phyloP scores from a whole-genome alignment of 306 rosid genomes.

The Oemleria cerasiformis region DNA sequence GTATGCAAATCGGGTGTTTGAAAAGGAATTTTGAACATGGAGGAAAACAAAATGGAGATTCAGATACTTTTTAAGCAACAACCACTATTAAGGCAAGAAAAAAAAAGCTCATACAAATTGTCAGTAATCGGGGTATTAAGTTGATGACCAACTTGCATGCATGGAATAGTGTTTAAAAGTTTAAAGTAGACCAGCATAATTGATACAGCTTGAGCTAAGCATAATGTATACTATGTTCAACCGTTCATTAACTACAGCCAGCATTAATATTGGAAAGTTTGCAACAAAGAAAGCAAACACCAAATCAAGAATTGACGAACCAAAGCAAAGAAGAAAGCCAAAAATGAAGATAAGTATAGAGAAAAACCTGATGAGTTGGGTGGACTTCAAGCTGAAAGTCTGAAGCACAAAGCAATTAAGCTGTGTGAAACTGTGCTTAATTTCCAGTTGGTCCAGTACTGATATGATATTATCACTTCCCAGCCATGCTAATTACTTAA shows the following conservation, averaged over 20 bases:
- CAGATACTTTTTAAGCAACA: neutral
- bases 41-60: neutral
- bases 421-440: neutral
- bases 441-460: neutral
- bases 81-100: neutral
- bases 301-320: neutral
- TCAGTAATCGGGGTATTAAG: neutral
- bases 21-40: neutral
- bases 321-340: neutral
- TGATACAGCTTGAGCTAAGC: neutral
- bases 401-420: neutral
- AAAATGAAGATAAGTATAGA: neutral
- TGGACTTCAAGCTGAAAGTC: neutral
- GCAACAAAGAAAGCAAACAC: neutral
- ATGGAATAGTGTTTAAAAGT: neutral
- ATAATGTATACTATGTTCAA: neutral
- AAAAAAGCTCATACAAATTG: neutral
- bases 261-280: neutral
- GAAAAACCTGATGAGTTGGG: slow-evolving; percentile 4
- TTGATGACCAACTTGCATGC: neutral
- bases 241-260: neutral
- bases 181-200: neutral
- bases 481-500: neutral
- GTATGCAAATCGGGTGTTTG: neutral
- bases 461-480: neutral